Base-by-base conservation (phyloP, 2,329 filamentous ascomycete genomes). In the Chlorencoelia australis region DNA sequence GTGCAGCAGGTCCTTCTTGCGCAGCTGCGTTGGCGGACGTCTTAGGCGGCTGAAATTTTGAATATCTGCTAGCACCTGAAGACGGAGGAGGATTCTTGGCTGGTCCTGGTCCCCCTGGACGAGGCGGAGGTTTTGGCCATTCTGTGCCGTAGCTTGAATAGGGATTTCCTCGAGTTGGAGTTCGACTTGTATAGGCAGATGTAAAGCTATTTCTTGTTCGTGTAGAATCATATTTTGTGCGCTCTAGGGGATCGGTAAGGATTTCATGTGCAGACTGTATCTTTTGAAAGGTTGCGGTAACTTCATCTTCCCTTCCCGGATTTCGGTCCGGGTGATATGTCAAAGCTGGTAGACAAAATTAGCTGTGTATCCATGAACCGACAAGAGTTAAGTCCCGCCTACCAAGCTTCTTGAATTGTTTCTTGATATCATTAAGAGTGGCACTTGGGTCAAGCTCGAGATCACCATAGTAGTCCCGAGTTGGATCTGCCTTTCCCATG, bases 281-380 rank as follows among this genome's bases (percentile, higher is more conserved):
- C 29, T 70, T 70, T 57, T 83, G 79, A 48, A 84, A 84, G 51
- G 76, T 79, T 22, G 75, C 65, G 27, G 73, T 75, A 46, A 73
- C 75, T 51, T 82, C 78, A 37, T 63, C 56, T 60, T 83, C 79
- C 50, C 68, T 69, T 29, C 79, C 79, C 15, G 75, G 75, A 53
- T 84, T 82, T 40, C 79, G 71, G 56, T 84, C 79, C 14, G 79
- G 79, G 53, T 84, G 79, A 51, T 75, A 82, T 52, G 73, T 71
- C 30, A 82, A 65, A 35, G 78, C 78, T 75, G 41, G 19, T 10
- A 20, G 16, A 15, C 18, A 16, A 30, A 9, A 21, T 39, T 30
- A 39, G 37, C 20, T 25, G n/a, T 39, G 19, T 18, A 17, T 14
- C 19, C 25, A 16, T 19, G 17, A 26, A 15, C 17, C 14, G 19